phyloP scores from a whole-genome alignment of 2,329 filamentous ascomycete genomes.

The Aschersonia sp. region DNA sequence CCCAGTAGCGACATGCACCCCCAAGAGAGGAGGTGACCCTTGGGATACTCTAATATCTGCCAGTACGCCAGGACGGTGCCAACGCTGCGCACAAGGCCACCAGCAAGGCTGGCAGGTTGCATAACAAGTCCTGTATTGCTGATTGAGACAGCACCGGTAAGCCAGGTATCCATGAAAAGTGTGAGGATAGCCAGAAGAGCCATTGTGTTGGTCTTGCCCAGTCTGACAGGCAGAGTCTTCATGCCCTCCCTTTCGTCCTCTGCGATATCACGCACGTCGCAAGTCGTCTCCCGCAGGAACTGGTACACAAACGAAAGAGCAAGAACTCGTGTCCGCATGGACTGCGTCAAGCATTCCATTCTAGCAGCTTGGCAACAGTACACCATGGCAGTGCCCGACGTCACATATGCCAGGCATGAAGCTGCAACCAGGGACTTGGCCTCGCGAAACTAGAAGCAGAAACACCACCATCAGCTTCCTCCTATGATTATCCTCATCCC shows the following conservation, averaged over 20 bases:
- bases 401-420: background rate
- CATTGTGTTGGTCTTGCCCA: background rate
- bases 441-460: background rate
- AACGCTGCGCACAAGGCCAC: background rate
- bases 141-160: background rate
- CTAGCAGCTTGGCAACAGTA: background rate
- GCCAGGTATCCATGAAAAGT: background rate
- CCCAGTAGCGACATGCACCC: background rate
- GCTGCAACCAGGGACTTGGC: background rate
- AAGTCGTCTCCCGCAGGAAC: background rate
- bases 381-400: background rate
- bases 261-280: background rate
- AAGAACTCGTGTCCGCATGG: background rate
- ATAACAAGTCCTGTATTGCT: background rate
- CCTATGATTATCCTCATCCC: background rate
- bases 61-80: background rate
- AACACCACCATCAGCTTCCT: background rate
- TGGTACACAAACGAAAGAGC: background rate
- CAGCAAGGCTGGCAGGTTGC: background rate
- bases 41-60: background rate
- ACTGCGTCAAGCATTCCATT: background rate
- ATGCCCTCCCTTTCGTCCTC: background rate
- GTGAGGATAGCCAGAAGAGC: background rate
- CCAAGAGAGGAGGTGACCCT: background rate
- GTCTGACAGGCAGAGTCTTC: background rate